Percentiles rank a stretch among this genome's conserved stretches.
Evolutionary conservation across 176 grass and related monocot species (phyloP).

Genomic region (Aegilops longissima): DNA sequence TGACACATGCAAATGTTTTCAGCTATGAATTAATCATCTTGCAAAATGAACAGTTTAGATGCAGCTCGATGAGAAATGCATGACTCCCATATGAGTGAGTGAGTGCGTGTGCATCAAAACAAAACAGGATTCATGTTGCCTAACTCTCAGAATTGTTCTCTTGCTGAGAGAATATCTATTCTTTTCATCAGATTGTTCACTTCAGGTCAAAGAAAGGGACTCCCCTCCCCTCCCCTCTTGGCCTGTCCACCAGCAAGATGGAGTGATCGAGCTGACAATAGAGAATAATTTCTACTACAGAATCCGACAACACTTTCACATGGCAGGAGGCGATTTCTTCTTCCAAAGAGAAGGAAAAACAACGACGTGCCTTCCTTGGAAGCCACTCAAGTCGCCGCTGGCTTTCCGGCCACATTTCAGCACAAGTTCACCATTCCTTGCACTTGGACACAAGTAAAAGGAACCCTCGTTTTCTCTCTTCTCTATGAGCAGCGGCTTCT

Average conservation of each 20-base stretch:
- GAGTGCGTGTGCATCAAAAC: neutral
- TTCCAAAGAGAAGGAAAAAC: neutral
- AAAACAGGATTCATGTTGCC: neutral
- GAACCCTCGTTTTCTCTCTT: slow-evolving; percentile 37
- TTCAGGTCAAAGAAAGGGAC: slow-evolving; percentile 30
- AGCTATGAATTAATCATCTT: neutral
- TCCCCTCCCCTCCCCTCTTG: neutral
- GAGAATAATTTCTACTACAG: slow-evolving; percentile 12
- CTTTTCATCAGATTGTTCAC: slow-evolving; percentile 20
- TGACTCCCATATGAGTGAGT: neutral
- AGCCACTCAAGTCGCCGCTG: slow-evolving; percentile 30
- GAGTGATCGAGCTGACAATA: slow-evolving; percentile 2
- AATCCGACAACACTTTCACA: slow-evolving; percentile 28
- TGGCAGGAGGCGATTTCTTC: neutral
- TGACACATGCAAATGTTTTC: neutral
- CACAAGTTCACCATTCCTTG: slow-evolving; percentile 39
- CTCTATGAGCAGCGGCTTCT: slow-evolving; percentile 19
- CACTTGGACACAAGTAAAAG: slow-evolving; percentile 45
- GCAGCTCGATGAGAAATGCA: neutral
- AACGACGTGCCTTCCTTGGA: slow-evolving; percentile 46
- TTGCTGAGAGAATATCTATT: neutral
- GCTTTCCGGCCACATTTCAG: slow-evolving; percentile 43
- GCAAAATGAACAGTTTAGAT: neutral
- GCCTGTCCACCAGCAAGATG: slow-evolving; percentile 5
- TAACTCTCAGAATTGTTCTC: neutral